Base-by-base conservation (phyloP, 108 stramenopile genomes). In the Cyclotella atomus region DNA sequence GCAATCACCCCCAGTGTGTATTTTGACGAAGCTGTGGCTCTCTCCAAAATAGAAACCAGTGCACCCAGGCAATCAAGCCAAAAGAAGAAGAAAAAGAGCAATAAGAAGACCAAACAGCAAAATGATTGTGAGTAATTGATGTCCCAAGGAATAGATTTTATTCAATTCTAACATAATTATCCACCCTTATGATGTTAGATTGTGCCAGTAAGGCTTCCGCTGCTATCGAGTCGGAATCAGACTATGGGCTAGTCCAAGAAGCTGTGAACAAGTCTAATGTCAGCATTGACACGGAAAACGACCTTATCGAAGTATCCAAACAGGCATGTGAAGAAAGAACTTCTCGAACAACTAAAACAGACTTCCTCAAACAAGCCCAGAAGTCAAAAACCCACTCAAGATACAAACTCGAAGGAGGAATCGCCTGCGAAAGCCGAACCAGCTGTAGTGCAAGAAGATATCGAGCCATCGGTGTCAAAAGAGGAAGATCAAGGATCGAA, bases 41-140 rank as follows among this genome's bases (percentile, higher is more conserved):
- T 70, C 15, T 23, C 69, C 3, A 2, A 17, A 33, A 14, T 59
- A 19, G 60, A 19, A 6, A 27, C 17, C 27, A 28, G 24, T 29
- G 2, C 27, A 7, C 5, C 20, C 32, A 65, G 20, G 46, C 24
- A n/a, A 33, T 23, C 7, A 44, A 41, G 27, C 16, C 49, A 61
- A 30, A 41, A 56, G 27, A 64, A 72, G 71, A 62, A 72, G 30
- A 72, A 72, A 10, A n/a, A 47, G 34, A 70, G 59, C 56, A 62
- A 62, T 3, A 41, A 41, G 38, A 41, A 41, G 38, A 41, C 7
- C 9, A 41, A 41, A 7, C 38, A 12, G 38, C n/a, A n/a, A n/a
- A n/a, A n/a, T n/a, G n/a, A n/a, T n/a, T n/a, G n/a, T n/a, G n/a
- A n/a, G n/a, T n/a, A n/a, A n/a, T n/a, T n/a, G n/a, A n/a, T n/a